These are phyloP conservation scores for Protomyces arabidopsidicola DNA, from an alignment of 1,139 yeast genomes.

Conservation along the genomic window DNA sequence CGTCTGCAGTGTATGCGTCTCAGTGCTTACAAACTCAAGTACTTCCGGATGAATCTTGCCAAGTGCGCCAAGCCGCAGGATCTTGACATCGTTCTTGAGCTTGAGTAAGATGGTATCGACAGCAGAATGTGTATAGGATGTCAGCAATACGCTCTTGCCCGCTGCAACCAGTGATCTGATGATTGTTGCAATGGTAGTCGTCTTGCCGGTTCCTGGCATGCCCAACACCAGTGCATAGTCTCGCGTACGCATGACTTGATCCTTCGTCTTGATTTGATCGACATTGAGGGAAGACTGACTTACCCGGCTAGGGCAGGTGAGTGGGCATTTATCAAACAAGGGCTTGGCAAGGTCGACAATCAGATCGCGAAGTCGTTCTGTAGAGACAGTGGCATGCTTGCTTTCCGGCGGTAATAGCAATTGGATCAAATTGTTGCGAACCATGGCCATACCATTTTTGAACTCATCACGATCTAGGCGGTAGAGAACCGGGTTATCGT, in stretches of 20 bases:
- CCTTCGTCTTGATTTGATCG: slow-evolving; percentile 69
- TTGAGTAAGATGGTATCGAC: slow-evolving; percentile 86
- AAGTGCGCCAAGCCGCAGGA: slow-evolving; percentile 42
- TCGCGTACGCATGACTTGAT: slow-evolving; percentile 55
- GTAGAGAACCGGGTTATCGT: slow-evolving; percentile 39
- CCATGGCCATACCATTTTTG: slow-evolving; percentile 67
- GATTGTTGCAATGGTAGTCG: slow-evolving; percentile 79
- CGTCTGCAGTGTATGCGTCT: slow-evolving; percentile 40
- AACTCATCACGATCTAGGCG: slow-evolving; percentile 79
- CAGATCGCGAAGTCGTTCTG: slow-evolving; percentile 46
- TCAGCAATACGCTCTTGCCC: slow-evolving; percentile 64
- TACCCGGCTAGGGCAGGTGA: not conserved
- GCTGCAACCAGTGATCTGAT: slow-evolving; percentile 56
- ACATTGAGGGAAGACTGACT: slow-evolving; percentile 46
- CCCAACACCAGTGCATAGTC: slow-evolving; percentile 83
- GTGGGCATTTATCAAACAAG: slow-evolving; percentile 37
- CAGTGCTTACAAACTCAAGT: slow-evolving; percentile 50
- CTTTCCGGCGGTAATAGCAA: slow-evolving; percentile 61
- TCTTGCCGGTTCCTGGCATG: slow-evolving; percentile 99
- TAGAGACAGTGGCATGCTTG: slow-evolving; percentile 34
- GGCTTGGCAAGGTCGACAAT: slow-evolving; percentile 61
- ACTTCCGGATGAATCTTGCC: slow-evolving; percentile 57
- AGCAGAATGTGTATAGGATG: slow-evolving; percentile 92
- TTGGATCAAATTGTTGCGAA: slow-evolving; percentile 69
- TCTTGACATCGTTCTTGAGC: slow-evolving; percentile 50